phyloP scores from a whole-genome alignment of 2,329 filamentous ascomycete species.

The Xylaria sp. region DNA sequence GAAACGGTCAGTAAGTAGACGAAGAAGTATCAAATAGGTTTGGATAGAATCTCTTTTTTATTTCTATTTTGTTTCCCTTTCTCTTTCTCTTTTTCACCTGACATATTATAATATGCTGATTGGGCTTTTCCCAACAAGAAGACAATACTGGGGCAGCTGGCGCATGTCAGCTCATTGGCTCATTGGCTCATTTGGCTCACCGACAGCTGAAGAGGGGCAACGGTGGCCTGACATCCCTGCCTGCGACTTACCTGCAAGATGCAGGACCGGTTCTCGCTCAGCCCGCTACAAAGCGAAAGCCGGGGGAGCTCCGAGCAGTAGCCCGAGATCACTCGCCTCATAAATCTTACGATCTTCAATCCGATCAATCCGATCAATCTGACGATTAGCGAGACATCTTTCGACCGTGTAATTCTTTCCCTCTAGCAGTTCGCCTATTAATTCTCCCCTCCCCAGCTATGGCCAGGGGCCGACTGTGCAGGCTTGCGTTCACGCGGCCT shows the following conservation, averaged over 20 bases:
- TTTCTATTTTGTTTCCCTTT: background rate
- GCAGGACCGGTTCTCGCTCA: conserved; percentile 5
- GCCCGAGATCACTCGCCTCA: conserved; percentile 11
- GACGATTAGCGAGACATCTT: conserved; percentile 21
- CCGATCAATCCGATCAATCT: too few species aligned
- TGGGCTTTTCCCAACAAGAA: background rate
- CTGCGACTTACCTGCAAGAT: too few species aligned
- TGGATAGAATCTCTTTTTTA: background rate
- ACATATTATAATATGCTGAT: background rate
- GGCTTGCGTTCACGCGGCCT: conserved; percentile 32
- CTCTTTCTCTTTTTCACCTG: background rate
- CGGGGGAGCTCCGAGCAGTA: background rate
- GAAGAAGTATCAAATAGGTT: background rate
- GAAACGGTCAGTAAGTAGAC: too few species aligned
- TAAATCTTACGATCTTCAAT: conserved; percentile 26
- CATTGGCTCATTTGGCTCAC: background rate
- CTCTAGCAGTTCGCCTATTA: background rate
- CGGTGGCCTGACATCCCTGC: conserved; percentile 4
- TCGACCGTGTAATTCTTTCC: background rate
- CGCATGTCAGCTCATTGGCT: background rate
- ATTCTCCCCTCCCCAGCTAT: conserved; percentile 21
- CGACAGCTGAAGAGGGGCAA: conserved; percentile 16
- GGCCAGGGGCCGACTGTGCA: conserved; percentile 35
- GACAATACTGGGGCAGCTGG: background rate
- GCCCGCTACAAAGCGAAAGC: background rate